Evolutionary conservation across 1,139 yeast species (phyloP).

Genomic region (Geotrichum histeridarum): DNA sequence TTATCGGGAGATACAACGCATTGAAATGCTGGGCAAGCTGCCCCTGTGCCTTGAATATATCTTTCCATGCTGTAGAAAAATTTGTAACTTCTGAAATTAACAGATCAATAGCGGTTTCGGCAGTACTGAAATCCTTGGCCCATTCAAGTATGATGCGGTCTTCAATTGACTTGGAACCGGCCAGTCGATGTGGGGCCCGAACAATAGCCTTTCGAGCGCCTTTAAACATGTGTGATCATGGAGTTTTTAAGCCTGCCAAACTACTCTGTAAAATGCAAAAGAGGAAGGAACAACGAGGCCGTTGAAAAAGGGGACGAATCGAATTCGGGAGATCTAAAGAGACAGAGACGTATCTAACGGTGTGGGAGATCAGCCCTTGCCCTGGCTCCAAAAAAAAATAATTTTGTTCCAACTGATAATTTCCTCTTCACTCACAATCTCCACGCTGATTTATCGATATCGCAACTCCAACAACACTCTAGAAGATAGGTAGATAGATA

Average conservation of each 20-base stretch:
- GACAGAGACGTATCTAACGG: too few species aligned
- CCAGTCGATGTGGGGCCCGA: slow-evolving; percentile 38
- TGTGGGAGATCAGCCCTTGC: not conserved
- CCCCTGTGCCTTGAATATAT: slow-evolving; percentile 32
- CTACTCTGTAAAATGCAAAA: not conserved
- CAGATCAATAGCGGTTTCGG: slow-evolving; percentile 45
- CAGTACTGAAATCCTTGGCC: slow-evolving; percentile 45
- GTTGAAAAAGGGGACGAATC: not conserved
- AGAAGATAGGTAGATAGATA: slow-evolving; percentile 25
- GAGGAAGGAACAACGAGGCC: not conserved
- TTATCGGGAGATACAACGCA: slow-evolving; percentile 40
- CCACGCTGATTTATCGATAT: too few species aligned
- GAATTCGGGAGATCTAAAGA: not conserved
- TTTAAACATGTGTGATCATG: slow-evolving; percentile 31
- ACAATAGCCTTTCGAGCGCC: slow-evolving; percentile 39
- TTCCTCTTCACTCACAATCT: not conserved
- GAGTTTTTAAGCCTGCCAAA: slow-evolving; percentile 15
- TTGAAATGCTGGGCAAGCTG: slow-evolving; percentile 36
- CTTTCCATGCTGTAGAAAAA: slow-evolving; percentile 41
- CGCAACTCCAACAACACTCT: not conserved
- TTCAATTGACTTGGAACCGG: slow-evolving; percentile 40
- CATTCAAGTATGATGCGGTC: slow-evolving; percentile 49
- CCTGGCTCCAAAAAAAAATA: not conserved
- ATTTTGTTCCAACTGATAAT: not conserved
- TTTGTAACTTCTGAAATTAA: slow-evolving; percentile 39